Conservation (phyloP, 164 flowering plant genomes). For the Vitis amurensis region DNA sequence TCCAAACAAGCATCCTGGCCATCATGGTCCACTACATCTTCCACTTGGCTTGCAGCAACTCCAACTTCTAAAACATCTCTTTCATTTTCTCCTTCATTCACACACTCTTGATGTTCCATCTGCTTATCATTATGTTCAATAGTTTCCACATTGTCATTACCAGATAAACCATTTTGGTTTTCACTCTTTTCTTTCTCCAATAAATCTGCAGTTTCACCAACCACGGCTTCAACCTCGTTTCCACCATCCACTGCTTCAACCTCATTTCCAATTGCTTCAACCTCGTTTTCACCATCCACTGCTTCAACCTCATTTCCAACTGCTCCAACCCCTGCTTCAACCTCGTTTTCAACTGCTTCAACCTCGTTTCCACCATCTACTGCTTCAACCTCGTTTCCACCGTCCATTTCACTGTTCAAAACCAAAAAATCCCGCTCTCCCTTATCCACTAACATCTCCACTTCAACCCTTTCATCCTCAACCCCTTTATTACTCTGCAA, state of each 20-base stretch:
- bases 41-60: slow-evolving; percentile 12
- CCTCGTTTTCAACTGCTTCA: slow-evolving; percentile 5
- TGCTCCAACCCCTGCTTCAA: not conserved
- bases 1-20: slow-evolving; percentile 14
- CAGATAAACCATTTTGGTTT: slow-evolving; percentile 6
- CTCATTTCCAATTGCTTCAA: not conserved
- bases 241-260: too few species aligned
- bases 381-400: slow-evolving; percentile 17
- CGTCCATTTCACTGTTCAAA: slow-evolving; percentile 10
- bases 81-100: slow-evolving; percentile 19
- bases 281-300: not conserved
- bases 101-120: slow-evolving; percentile 20
- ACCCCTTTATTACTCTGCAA: slow-evolving; percentile 16
- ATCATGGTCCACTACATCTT: slow-evolving; percentile 16
- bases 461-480: slow-evolving; percentile 12
- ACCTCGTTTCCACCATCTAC: slow-evolving; percentile 10
- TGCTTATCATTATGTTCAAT: slow-evolving; percentile 16
- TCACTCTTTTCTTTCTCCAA: slow-evolving; percentile 25
- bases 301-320: too few species aligned
- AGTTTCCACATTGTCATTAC: slow-evolving; percentile 21
- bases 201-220: slow-evolving; percentile 7
- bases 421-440: slow-evolving; percentile 18
- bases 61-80: slow-evolving; percentile 15
- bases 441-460: slow-evolving; percentile 3
- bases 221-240: not conserved